Conservation (phyloP, 108 stramenopile genomes). For the Cyclotella choctawhatcheeana region DNA sequence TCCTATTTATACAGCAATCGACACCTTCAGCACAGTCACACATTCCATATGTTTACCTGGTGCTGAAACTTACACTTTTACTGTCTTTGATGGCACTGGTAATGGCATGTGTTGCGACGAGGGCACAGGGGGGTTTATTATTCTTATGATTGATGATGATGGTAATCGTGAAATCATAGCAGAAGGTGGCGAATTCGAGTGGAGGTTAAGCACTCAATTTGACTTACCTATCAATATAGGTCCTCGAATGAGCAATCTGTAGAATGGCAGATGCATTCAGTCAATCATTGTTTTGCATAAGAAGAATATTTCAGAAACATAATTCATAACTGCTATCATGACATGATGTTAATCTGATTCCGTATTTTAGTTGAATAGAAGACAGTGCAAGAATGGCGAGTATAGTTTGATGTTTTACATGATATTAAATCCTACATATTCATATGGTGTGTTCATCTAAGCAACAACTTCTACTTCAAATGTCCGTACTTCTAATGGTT, state of each 20-base stretch:
- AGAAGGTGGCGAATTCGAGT: constrained; percentile 18
- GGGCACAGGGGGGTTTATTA: constrained; percentile 15
- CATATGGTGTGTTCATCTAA: too few relatives aligned
- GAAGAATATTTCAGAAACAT: too few relatives aligned
- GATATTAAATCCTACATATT: too few relatives aligned
- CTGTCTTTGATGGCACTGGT: constrained; percentile 12
- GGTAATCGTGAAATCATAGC: constrained; percentile 15
- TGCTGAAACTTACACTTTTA: constrained; percentile 16
- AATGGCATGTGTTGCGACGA: constrained; percentile 25
- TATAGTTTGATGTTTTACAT: too few relatives aligned
- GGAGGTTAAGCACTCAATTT: constrained; percentile 9
- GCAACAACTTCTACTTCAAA: constrained; percentile 51
- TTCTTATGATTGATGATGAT: constrained; percentile 12
- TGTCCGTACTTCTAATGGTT: constrained; percentile 72
- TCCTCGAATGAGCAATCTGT: constrained; percentile 11
- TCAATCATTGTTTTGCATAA: too few relatives aligned
- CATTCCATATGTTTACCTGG: constrained; percentile 24
- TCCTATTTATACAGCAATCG: constrained; percentile 5
- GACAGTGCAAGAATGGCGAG: too few relatives aligned
- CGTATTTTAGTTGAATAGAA: too few relatives aligned
- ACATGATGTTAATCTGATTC: too few relatives aligned
- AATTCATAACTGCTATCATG: too few relatives aligned
- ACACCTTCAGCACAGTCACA: not conserved
- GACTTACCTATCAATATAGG: constrained; percentile 2
- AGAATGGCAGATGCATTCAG: too few relatives aligned